These are phyloP conservation scores for Scedosporium aurantiacum DNA, from an alignment of 2,329 filamentous ascomycete genomes.

Conservation along the genomic window DNA sequence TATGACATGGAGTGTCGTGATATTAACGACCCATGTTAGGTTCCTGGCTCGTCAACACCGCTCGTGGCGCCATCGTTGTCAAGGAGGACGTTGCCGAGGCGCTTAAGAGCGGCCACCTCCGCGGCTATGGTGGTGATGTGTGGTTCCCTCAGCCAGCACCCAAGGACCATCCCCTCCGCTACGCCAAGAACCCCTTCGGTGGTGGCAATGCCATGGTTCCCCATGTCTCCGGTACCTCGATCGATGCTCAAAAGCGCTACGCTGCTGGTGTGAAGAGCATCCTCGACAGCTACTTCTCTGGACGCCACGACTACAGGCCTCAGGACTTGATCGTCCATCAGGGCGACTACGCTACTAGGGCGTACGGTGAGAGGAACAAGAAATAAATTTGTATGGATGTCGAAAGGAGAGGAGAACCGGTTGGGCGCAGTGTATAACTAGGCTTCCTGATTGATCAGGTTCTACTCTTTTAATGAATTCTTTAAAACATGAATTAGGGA, in stretches of 20 bases:
- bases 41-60: slow-evolving; percentile 96
- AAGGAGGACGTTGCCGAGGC: slow-evolving; percentile 97
- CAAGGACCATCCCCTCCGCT: slow-evolving; percentile 83
- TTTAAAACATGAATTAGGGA: too few species aligned
- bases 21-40: slow-evolving; percentile 33
- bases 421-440: not conserved
- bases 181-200: slow-evolving; percentile 87
- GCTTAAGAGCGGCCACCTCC: slow-evolving; percentile 81
- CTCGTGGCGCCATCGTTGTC: slow-evolving; percentile 96
- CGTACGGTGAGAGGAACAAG: slow-evolving; percentile 57
- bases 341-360: slow-evolving; percentile 91
- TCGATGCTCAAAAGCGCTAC: slow-evolving; percentile 92
- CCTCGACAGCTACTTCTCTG: slow-evolving; percentile 80
- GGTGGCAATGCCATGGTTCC: slow-evolving; percentile 98
- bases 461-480: not conserved
- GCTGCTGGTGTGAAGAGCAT: slow-evolving; percentile 82
- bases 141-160: slow-evolving; percentile 98
- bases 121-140: slow-evolving; percentile 78
- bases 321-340: slow-evolving; percentile 84
- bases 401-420: not conserved
- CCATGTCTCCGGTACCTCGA: slow-evolving; percentile 98
- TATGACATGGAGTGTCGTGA: not conserved
- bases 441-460: not conserved
- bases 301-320: slow-evolving; percentile 75
- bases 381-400: not conserved